These are phyloP conservation scores for Tilletiopsis washingtonensis DNA, from an alignment of 1,284 basidiomycete genomes.

Conservation along the genomic window DNA sequence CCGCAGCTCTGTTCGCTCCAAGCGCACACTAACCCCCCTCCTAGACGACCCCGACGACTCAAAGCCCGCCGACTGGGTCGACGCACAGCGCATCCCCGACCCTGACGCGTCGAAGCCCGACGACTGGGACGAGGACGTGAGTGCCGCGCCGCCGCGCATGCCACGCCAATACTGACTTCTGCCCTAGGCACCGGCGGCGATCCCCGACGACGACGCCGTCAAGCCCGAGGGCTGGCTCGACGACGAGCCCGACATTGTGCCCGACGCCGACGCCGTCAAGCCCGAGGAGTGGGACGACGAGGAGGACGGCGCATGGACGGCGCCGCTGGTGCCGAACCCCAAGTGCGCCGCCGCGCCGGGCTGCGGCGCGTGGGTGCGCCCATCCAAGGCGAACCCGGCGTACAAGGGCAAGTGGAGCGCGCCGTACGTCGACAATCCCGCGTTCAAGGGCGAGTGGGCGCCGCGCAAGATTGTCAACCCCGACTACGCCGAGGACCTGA, in stretches of 20 bases:
- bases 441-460: constrained; percentile 40
- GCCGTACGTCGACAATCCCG: constrained; percentile 62
- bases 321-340: constrained; percentile 64
- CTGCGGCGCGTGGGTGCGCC: constrained; percentile 85
- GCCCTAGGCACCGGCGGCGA: constrained; percentile 43
- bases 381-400: constrained; percentile 88
- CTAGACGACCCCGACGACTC: constrained; percentile 76
- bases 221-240: constrained; percentile 96
- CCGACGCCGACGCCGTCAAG: constrained; percentile 90
- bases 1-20: constrained; percentile 10
- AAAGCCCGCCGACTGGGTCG: constrained; percentile 92
- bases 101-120: constrained; percentile 62
- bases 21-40: too few species aligned
- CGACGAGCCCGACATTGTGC: constrained; percentile 69
- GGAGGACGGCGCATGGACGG: constrained; percentile 97
- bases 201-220: constrained; percentile 73
- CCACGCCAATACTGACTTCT: background rate
- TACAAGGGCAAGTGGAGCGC: constrained; percentile 97
- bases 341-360: constrained; percentile 85
- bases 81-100: constrained; percentile 75
- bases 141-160: background rate
- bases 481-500: constrained; percentile 77
- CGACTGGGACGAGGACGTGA: constrained; percentile 44
- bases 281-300: constrained; percentile 99
- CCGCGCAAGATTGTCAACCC: constrained; percentile 60